Base-by-base conservation (phyloP, 208 protist genomes). In the Trypanosoma platydactyli region DNA sequence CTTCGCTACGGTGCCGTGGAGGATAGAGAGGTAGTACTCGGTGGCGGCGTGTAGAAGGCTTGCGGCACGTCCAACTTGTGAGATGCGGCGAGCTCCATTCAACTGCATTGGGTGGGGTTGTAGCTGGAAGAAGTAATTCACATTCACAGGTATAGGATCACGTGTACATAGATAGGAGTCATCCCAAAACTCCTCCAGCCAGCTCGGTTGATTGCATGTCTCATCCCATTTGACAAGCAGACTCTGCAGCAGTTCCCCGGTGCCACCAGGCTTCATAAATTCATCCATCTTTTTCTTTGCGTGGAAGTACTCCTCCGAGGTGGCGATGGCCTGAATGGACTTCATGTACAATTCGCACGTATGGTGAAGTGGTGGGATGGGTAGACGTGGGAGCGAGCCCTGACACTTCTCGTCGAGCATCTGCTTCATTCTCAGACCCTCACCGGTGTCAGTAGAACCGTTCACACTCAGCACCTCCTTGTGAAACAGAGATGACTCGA, bases 81-180 rank as follows among this genome's bases (percentile, higher is more conserved):
- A 66, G 51, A 75, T 44, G 20, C 41, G 58, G 12, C n/a, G 7
- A 16, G 30, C 18, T 30, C 33, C 52, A 33, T 46, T 33, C 33
- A 38, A 20, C 3, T 60, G 64, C 29, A 20, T 29, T 24, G 70
- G 70, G 30, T 84, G 62, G 2, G 53, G 29, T 38, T 80, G 65
- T 18, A 84, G 74, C 5, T 63, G 52, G 51, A 81, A 84, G 46
- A 84, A 84, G 46, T 83, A 84, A 49, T 84, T 84, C 7, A 84
- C 79, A 62, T 84, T 79, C 49, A 82, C 62, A 24, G 77, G 51
- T 48, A 82, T 79, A 15, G 77, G 62, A 25, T 82, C 77, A 41
- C 71, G 64, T 25, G 53, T 69, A 25, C 53, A 71, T 29, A 82
- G 62, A 48, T 79, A 82, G 9, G 74, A 67, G 53, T 81, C 71